Base-by-base conservation (phyloP, 106 monocot genomes). In the Ottelia alismoides region DNA sequence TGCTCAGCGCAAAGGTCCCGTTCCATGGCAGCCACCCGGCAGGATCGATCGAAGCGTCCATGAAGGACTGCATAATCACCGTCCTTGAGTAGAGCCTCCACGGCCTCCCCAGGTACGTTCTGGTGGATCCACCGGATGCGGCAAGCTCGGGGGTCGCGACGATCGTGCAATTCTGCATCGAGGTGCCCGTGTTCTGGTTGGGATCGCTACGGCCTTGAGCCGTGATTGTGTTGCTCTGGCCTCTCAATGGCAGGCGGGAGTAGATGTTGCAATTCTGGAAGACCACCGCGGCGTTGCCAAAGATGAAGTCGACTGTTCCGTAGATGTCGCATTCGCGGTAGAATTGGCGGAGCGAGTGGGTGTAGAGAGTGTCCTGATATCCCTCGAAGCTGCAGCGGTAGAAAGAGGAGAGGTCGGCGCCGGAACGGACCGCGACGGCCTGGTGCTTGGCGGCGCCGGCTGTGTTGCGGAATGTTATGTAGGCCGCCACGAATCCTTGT, bases 291-390 rank as follows among this genome's bases (percentile, higher is more conserved):
- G 85, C 91, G 51, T 92, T 82, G 49, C 91, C 91, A 49, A 85
- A 92, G 69, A 92, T 92, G 85, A 92, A 82, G 65, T 92, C 92
- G 31, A 92, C 70, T 11, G 85, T 92, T 20, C 91, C 91, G 55
- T 61, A 74, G 60, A 92, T 76, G 59, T 73, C 68, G 52, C 91
- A 92, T 21, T 92, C 81, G 14, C 85, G 69, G 70, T 78, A 92
- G 81, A 92, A 92, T 49, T 92, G 85, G 21, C 81, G 63, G 44
- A 81, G 85, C 0, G 75, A 65, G 70, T 65, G 78, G 35, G 67
- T 76, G 57, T 53, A 85, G 43, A 92, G 81, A 0, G 85, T 85
- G 76, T 92, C 91, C 46, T 92, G 91, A 58, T 85, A 82, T 1
- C 78, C 85, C 44, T 81, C 76, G 47, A 92, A 45, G 56, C 76